These are phyloP conservation scores for Ogataea trehaloabstinens DNA, from an alignment of 805 yeast species.

Conservation along the genomic window DNA sequence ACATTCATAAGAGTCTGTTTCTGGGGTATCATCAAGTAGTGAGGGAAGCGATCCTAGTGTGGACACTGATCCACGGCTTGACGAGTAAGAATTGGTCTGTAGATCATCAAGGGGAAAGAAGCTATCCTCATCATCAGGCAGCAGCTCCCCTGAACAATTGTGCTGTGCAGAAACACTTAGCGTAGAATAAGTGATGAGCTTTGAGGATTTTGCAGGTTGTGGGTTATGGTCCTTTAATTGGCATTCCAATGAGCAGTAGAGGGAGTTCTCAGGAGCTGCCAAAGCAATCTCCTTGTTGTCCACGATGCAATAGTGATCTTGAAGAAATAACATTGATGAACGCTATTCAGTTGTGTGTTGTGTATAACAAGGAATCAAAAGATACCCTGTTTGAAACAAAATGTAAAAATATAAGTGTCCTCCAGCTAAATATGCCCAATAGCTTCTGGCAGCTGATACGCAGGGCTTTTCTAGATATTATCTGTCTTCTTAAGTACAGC, in stretches of 20 bases:
- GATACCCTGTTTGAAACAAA: slow-evolving; percentile 6
- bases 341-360: not conserved
- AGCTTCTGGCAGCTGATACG: too few species aligned
- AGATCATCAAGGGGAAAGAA: slow-evolving; percentile 23
- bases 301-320: slow-evolving; percentile 25
- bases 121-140: slow-evolving; percentile 15
- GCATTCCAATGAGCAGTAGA: slow-evolving; percentile 24
- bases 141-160: not conserved
- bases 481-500: too few species aligned
- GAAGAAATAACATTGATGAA: slow-evolving; percentile 17
- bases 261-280: slow-evolving; percentile 1
- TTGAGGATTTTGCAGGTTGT: slow-evolving; percentile 8
- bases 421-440: too few species aligned
- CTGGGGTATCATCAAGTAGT: slow-evolving; percentile 16
- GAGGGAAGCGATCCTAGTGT: slow-evolving; percentile 22
- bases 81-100: slow-evolving; percentile 17
- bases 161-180: slow-evolving; percentile 2
- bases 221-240: slow-evolving; percentile 15
- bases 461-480: too few species aligned
- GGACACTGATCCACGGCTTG: slow-evolving; percentile 16
- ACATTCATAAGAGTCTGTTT: slow-evolving; percentile 11
- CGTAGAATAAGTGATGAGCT: slow-evolving; percentile 21
- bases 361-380: slow-evolving; percentile 5
- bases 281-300: slow-evolving; percentile 17
- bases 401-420: slow-evolving; percentile 5